These are phyloP conservation scores for Scutellaria baicalensis DNA, from an alignment of 257 asterid species.

Conservation along the genomic window DNA sequence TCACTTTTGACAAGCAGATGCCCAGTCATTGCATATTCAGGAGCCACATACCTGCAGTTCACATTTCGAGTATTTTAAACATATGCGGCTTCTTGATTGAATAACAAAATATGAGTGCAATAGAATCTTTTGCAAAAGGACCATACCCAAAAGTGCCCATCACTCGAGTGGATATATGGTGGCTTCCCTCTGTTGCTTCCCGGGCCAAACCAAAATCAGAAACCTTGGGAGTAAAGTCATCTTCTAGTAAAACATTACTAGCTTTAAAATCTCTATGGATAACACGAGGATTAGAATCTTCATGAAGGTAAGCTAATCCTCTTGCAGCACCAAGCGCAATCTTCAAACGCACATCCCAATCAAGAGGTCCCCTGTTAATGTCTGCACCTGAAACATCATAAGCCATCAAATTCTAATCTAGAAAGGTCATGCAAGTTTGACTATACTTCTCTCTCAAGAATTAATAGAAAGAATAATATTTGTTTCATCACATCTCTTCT, in stretches of 20 bases:
- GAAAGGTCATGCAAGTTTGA: not conserved
- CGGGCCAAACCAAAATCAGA: constrained; percentile 97
- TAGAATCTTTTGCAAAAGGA: not conserved
- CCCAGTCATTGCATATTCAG: constrained; percentile 97
- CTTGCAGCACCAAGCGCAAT: constrained; percentile 98
- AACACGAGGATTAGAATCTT: constrained; percentile 97
- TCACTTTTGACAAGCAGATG: constrained; percentile 94
- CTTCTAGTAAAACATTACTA: constrained; percentile 82
- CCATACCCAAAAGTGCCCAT: constrained; percentile 99
- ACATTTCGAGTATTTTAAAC: not conserved
- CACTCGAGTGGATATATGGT: constrained; percentile 92
- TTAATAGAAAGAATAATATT: not conserved
- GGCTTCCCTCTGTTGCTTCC: constrained; percentile 95
- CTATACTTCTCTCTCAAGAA: not conserved
- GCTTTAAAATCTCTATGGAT: constrained; percentile 98
- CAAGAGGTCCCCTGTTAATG: constrained; percentile 55
- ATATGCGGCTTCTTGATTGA: not conserved
- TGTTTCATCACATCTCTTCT: not conserved
- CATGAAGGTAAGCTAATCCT: constrained; percentile 96
- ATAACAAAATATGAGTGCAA: not conserved
- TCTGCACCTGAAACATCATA: constrained; percentile 60
- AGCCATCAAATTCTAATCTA: not conserved
- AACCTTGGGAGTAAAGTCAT: constrained; percentile 91
- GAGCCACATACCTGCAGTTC: constrained; percentile 75
- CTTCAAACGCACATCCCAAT: constrained; percentile 93